Conservation (phyloP, 345 rosid genomes). For the Trapa incisa region DNA sequence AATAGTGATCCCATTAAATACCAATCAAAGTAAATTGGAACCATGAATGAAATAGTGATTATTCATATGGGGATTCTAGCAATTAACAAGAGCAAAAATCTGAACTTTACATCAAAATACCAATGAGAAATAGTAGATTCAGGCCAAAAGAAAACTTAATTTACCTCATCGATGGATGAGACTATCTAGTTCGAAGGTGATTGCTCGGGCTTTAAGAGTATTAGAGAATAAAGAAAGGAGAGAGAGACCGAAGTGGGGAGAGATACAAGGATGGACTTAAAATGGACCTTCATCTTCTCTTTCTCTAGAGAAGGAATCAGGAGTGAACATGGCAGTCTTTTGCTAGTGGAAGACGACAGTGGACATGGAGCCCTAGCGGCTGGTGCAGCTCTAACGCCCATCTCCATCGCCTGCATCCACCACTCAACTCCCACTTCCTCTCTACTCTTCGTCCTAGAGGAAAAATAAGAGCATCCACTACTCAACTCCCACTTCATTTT, state of each 20-base stretch:
- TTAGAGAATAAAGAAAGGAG: constrained; percentile 41
- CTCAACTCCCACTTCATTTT: background rate
- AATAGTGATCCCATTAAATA: constrained; percentile 3
- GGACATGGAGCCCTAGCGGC: constrained; percentile 24
- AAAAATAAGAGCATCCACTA: too few relatives aligned
- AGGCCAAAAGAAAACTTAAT: background rate
- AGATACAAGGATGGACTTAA: constrained; percentile 30
- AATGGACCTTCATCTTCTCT: constrained; percentile 16
- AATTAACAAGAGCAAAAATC: too few relatives aligned
- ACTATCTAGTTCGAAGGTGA: constrained; percentile 67
- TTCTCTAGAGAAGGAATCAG: constrained; percentile 1
- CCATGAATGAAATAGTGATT: too few relatives aligned
- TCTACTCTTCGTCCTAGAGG: too few relatives aligned
- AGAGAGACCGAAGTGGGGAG: constrained; percentile 58
- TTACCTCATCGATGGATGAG: constrained; percentile 70
- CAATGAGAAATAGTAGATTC: background rate
- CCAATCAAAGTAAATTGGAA: too few relatives aligned
- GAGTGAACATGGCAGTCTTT: constrained; percentile 5
- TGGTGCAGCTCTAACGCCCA: constrained; percentile 42
- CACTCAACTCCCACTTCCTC: background rate
- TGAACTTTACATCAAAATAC: background rate
- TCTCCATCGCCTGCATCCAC: constrained; percentile 16
- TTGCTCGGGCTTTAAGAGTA: constrained; percentile 54
- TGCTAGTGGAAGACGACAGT: constrained; percentile 18
- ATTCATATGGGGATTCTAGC: too few relatives aligned